These are phyloP conservation scores for Acephala macrosclerotiorum DNA, from an alignment of 2,329 filamentous ascomycete genomes.

Conservation along the genomic window DNA sequence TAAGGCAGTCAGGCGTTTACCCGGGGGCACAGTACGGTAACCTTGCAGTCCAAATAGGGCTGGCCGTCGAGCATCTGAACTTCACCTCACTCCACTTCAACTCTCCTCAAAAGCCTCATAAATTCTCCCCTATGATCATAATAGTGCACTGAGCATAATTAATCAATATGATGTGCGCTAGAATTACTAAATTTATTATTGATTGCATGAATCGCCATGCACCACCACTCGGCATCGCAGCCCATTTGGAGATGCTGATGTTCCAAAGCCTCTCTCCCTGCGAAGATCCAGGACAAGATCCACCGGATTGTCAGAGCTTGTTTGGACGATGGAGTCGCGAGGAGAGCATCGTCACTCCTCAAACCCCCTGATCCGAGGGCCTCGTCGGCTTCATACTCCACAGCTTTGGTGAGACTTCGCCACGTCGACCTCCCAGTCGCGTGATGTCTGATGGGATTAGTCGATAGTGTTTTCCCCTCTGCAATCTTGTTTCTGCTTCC, in stretches of 20 bases:
- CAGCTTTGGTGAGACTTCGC: conserved; percentile 7
- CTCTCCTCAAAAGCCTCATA: neutral
- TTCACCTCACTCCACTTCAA: neutral
- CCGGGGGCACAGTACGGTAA: neutral
- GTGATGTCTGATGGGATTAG: neutral
- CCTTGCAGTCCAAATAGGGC: too few relatives aligned
- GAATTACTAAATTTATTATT: conserved; percentile 11
- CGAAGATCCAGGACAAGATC: conserved; percentile 16
- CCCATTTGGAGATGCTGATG: neutral
- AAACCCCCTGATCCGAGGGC: conserved; percentile 10
- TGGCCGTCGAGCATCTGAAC: neutral
- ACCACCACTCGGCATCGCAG: neutral
- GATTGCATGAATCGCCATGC: conserved; percentile 15
- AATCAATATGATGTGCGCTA: conserved; percentile 13
- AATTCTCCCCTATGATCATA: neutral
- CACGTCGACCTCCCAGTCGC: conserved; percentile 8
- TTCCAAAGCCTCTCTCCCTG: conserved; percentile 15
- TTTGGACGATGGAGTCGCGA: conserved; percentile 19
- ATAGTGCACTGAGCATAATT: neutral
- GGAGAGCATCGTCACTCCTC: neutral
- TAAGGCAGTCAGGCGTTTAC: neutral
- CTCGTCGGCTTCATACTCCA: neutral
- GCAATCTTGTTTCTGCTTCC: conserved; percentile 25
- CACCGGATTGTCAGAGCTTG: conserved; percentile 17
- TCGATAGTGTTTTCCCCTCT: conserved; percentile 12